Evolutionary conservation across 1,284 basidiomycete species (phyloP), one percentile per base, ranked within the genome.

Genomic region (Melanopsichium pennsylvanicum): DNA sequence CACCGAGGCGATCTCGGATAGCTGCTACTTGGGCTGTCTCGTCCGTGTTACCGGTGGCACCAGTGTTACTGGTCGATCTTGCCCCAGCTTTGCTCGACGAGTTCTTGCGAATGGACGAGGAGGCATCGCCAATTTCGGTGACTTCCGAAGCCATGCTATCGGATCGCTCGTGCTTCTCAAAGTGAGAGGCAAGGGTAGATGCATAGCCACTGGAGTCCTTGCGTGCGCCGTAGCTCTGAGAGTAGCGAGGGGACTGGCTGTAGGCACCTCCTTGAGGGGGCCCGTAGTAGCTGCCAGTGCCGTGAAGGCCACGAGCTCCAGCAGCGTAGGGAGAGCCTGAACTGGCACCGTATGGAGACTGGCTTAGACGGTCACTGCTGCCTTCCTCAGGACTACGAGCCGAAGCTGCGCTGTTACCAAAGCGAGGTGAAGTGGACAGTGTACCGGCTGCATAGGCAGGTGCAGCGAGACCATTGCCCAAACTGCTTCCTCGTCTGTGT

Each of bases 21-120:
- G 73, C 75, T n/a, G 73, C 71, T 4, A 80, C 79, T 42, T 78
- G 73, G 4, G 67, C 66, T 31, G 63, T 78, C 60, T 80, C 76
- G 49, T 75, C 72, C 22, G 62, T 51, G 33, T 57, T 52, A 47
- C 64, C 63, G 10, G 61, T 43, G 2, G 67, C 61, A 8, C 48
- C 50, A 12, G 67, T 58, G 54, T 70, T 72, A 54, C 60, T 70
- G 27, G 37, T 56, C 22, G 62, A 47, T 21, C 56, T 45, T 16
- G 38, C 55, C n/a, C 33, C 54, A 2, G 46, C 38, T 18, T 59
- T 66, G 39, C 37, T 32, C 5, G 22, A 13, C 27, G 44, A 56
- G 8, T 50, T 27, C 46, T 54, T 62, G 40, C 54, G 58, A 35
- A 52, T 35, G 29, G 60, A 48, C n/a, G 15, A 22, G 4, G 45